Conservation (phyloP, 257 asterid species). For the Nicotiana tomentosiformis region DNA sequence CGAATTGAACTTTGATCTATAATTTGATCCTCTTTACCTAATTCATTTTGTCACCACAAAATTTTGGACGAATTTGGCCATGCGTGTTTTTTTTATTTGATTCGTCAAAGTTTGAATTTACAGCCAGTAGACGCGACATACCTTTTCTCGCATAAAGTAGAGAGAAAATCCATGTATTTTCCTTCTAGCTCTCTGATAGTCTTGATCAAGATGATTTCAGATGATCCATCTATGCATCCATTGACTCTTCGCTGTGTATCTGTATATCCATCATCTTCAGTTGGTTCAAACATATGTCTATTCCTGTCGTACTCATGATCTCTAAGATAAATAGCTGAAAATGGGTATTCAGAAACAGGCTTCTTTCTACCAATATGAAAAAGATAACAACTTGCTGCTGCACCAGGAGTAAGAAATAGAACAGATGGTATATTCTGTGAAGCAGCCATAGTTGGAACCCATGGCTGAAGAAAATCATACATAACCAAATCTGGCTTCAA, state of each 20-base stretch:
- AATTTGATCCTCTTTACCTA: no score
- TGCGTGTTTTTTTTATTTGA: no score
- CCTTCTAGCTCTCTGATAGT: conserved; percentile 16
- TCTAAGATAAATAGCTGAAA: conserved; percentile 1
- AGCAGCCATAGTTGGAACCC: conserved; percentile 22
- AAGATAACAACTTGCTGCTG: not conserved
- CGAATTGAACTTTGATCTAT: no score
- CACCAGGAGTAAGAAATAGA: conserved; percentile 5
- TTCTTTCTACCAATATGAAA: conserved; percentile 1
- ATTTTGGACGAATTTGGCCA: no score
- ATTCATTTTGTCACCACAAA: no score
- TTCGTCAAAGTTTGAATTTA: no score
- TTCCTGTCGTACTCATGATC: conserved; percentile 6
- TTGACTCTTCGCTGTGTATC: not conserved
- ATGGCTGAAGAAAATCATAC: conserved; percentile 20
- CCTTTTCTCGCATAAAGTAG: not conserved
- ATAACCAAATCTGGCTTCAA: conserved; percentile 19
- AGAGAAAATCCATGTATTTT: conserved; percentile 3
- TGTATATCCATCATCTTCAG: conserved; percentile 3
- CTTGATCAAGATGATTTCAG: conserved; percentile 12
- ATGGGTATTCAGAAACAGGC: conserved; percentile 8
- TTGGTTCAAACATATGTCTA: not conserved
- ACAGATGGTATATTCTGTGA: conserved; percentile 17
- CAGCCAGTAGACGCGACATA: no score
- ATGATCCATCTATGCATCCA: conserved; percentile 4